Evolutionary conservation across 2,329 filamentous ascomycete species (phyloP).

Genomic region (Akanthomyces uredinophilus): DNA sequence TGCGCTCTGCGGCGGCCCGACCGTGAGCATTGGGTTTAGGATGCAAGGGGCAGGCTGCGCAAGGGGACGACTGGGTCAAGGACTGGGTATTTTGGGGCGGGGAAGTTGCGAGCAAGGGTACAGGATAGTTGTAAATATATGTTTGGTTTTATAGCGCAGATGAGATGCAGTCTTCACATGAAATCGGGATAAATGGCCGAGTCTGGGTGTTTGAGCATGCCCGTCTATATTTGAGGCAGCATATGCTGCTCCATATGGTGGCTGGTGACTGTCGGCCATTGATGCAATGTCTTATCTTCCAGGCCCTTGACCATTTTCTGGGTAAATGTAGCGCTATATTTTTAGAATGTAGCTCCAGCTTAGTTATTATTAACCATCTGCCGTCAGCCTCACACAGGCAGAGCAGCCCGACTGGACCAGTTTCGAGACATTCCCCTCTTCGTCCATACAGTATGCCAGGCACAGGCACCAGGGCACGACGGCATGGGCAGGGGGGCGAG

Average conservation of each 20-base stretch:
- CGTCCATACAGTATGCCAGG: neutral
- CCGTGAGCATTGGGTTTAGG: neutral
- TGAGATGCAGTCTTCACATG: neutral
- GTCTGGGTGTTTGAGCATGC: neutral
- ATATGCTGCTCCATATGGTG: neutral
- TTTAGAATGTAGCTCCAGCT: too few species aligned
- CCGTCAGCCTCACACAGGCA: neutral
- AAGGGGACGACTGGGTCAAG: neutral
- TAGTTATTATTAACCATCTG: too few species aligned
- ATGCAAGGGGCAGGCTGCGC: neutral
- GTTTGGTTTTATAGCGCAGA: neutral
- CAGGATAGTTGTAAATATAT: neutral
- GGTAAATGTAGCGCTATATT: neutral
- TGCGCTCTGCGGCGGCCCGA: neutral
- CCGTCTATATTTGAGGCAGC: neutral
- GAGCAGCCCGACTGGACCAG: neutral
- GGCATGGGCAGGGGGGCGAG: neutral
- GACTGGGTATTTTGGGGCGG: neutral
- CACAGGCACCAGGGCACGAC: neutral
- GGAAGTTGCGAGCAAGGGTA: neutral
- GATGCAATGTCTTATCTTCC: neutral
- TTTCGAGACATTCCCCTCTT: slow-evolving; percentile 1
- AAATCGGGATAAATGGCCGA: neutral
- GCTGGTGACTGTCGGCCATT: neutral
- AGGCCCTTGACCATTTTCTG: neutral